Percentiles rank a stretch among this genome's conserved stretches.
phyloP scores from a whole-genome alignment of 1,284 basidiomycete genomes.

The Stereum hirsutum region DNA sequence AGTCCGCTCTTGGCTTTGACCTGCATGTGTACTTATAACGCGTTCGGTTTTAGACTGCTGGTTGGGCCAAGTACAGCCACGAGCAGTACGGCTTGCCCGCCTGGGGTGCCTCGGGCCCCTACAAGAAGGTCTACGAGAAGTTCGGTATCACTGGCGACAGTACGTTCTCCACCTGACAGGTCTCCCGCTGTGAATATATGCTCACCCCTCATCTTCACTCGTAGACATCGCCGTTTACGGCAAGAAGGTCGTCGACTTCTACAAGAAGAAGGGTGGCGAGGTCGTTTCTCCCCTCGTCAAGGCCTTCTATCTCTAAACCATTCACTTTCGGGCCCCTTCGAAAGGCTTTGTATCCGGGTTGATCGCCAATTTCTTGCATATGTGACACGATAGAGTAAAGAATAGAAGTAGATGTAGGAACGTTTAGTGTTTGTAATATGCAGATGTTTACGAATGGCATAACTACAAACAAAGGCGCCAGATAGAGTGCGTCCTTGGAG shows the following conservation, averaged over 20 bases:
- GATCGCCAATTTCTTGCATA: too few relatives aligned
- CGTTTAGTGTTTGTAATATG: too few relatives aligned
- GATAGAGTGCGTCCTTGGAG: too few relatives aligned
- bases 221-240: slow-evolving; percentile 72
- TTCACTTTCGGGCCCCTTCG: too few relatives aligned
- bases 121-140: slow-evolving; percentile 83
- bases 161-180: slow-evolving; percentile 29
- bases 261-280: slow-evolving; percentile 70
- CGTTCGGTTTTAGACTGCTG: slow-evolving; percentile 41
- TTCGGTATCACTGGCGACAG: slow-evolving; percentile 80
- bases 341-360: too few relatives aligned
- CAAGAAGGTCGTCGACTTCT: slow-evolving; percentile 83
- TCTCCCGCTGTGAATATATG: slow-evolving; percentile 1
- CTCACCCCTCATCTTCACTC: slow-evolving; percentile 10
- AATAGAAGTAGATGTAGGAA: too few relatives aligned
- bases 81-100: slow-evolving; percentile 77
- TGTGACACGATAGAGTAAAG: slow-evolving; percentile 1
- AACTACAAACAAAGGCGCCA: too few relatives aligned
- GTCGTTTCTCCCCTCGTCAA: slow-evolving; percentile 76
- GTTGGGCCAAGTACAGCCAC: slow-evolving; percentile 85
- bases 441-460: too few relatives aligned
- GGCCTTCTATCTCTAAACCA: slow-evolving; percentile 36
- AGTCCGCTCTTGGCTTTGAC: slow-evolving; percentile 13
- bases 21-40: slow-evolving; percentile 2
- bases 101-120: slow-evolving; percentile 89